Evolutionary conservation across 139 green algal genomes (phyloP).

Genomic region (Micromonas pusilla): DNA sequence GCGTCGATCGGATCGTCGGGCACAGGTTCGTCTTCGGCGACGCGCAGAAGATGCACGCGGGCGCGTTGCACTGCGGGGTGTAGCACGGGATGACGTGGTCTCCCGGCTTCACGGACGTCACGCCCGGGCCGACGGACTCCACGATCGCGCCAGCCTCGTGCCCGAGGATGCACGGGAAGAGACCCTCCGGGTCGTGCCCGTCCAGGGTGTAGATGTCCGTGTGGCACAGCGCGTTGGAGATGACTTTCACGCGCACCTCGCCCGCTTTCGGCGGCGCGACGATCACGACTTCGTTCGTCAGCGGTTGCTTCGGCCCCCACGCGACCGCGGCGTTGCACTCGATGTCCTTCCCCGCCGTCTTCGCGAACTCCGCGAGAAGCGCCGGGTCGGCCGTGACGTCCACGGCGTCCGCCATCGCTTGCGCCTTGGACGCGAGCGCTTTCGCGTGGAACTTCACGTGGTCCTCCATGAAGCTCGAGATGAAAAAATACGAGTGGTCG

Average conservation of each 20-base stretch:
- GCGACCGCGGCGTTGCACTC: conserved; percentile 87
- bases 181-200: conserved; percentile 64
- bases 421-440: conserved; percentile 31
- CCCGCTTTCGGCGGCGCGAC: conserved; percentile 76
- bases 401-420: not conserved
- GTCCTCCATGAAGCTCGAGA: conserved; percentile 84
- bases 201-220: conserved; percentile 89
- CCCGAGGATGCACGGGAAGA: conserved; percentile 95
- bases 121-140: conserved; percentile 78
- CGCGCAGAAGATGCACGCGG: conserved; percentile 93
- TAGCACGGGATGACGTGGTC: conserved; percentile 95
- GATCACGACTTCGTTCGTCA: conserved; percentile 72
- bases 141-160: conserved; percentile 92
- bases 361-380: conserved; percentile 1
- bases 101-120: conserved; percentile 52
- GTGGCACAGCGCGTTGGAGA: conserved; percentile 79
- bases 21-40: conserved; percentile 88
- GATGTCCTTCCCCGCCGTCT: conserved; percentile 57
- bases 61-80: conserved; percentile 19
- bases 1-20: conserved; percentile 64
- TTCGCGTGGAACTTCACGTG: conserved; percentile 83
- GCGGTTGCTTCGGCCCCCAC: conserved; percentile 64
- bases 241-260: conserved; percentile 81
- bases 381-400: not conserved
- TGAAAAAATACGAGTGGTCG: conserved; percentile 94